Conservation (phyloP, 257 asterid species). For the Dorcoceras hygrometricum region DNA sequence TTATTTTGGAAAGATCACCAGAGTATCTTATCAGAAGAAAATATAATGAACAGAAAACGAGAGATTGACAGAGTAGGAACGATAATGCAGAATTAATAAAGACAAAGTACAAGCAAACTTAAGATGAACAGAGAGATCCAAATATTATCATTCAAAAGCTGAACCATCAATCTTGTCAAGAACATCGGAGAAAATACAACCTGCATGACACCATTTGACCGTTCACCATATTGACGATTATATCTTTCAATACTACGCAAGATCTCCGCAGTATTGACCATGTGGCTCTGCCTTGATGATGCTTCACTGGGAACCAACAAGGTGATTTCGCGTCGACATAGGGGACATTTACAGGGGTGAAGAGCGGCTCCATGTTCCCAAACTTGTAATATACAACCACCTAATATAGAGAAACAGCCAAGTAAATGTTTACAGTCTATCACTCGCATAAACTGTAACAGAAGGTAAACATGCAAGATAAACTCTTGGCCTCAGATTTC, state of each 20-base stretch:
- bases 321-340: slow-evolving; percentile 86
- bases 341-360: slow-evolving; percentile 83
- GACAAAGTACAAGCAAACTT: slow-evolving; percentile 1
- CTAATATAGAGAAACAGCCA: slow-evolving; percentile 33
- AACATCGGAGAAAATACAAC: slow-evolving; percentile 31
- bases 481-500: background rate
- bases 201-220: slow-evolving; percentile 60
- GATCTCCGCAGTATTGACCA: slow-evolving; percentile 46
- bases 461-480: background rate
- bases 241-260: slow-evolving; percentile 65
- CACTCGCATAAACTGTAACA: background rate
- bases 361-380: slow-evolving; percentile 84
- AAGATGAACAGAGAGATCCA: background rate
- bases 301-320: slow-evolving; percentile 81
- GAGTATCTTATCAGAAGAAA: background rate
- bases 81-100: background rate
- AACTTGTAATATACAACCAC: slow-evolving; percentile 72
- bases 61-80: background rate
- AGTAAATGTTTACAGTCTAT: background rate
- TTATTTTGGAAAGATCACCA: background rate
- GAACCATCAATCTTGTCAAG: slow-evolving; percentile 14
- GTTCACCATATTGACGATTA: slow-evolving; percentile 70
- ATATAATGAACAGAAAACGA: background rate
- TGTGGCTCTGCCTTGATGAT: slow-evolving; percentile 42
- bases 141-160: slow-evolving; percentile 7